These are phyloP conservation scores for Cutaneotrichosporon dermatis DNA, from an alignment of 1,284 basidiomycete species.

Conservation along the genomic window DNA sequence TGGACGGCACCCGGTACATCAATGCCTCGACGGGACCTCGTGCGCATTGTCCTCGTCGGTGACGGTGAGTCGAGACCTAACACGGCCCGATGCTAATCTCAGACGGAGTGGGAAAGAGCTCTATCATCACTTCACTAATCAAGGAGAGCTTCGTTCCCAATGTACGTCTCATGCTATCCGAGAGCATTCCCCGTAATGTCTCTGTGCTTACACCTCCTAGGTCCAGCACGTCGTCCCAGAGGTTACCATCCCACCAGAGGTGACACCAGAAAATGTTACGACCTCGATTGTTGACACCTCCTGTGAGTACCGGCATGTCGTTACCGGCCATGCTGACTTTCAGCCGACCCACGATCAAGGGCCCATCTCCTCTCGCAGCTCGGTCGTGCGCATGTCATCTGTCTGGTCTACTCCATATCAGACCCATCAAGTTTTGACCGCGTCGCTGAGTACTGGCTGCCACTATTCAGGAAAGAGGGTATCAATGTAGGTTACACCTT, in stretches of 20 bases:
- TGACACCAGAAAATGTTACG: conserved; percentile 91
- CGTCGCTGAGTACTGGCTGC: conserved; percentile 97
- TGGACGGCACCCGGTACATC: background rate
- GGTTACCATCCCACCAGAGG: conserved; percentile 91
- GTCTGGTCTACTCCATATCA: conserved; percentile 93
- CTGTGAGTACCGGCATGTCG: conserved; percentile 55
- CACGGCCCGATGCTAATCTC: conserved; percentile 5
- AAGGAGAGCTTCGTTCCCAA: conserved; percentile 88
- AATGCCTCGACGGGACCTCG: conserved; percentile 46
- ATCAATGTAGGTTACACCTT: conserved; percentile 64
- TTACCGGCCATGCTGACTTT: background rate
- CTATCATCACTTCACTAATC: conserved; percentile 90
- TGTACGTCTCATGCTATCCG: conserved; percentile 54
- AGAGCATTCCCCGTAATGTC: background rate
- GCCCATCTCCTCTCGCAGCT: conserved; percentile 89
- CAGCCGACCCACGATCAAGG: conserved; percentile 52
- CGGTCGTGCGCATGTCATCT: conserved; percentile 94
- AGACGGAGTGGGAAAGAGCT: conserved; percentile 93
- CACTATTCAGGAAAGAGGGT: conserved; percentile 90
- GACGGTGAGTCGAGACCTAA: conserved; percentile 60
- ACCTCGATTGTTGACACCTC: conserved; percentile 94
- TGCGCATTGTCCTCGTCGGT: conserved; percentile 83
- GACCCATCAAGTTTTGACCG: conserved; percentile 93
- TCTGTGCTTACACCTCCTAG: conserved; percentile 47
- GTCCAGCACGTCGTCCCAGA: conserved; percentile 89